phyloP scores from a whole-genome alignment of 2,329 filamentous ascomycete genomes.

The Phyllosticta citriasiana region DNA sequence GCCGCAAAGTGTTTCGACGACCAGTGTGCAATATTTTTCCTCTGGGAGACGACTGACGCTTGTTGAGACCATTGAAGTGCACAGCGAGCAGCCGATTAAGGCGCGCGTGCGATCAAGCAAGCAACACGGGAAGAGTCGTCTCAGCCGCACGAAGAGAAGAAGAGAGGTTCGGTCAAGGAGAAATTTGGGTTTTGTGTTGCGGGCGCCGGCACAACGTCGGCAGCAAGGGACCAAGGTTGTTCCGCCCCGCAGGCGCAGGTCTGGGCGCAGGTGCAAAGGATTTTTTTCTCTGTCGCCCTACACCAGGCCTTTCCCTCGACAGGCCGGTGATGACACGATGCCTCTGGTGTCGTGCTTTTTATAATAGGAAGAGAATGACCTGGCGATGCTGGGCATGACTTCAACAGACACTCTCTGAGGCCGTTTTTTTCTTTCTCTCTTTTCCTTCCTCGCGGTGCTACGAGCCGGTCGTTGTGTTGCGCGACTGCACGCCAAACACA shows the following conservation, averaged over 20 bases:
- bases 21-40: conserved; percentile 59
- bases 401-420: conserved; percentile 26
- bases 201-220: neutral
- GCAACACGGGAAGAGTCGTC: conserved; percentile 72
- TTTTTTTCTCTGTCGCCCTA: conserved; percentile 9
- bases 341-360: conserved; percentile 14
- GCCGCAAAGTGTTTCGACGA: conserved; percentile 31
- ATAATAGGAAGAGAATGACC: conserved; percentile 34
- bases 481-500: too few species aligned
- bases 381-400: conserved; percentile 24
- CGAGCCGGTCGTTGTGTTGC: neutral
- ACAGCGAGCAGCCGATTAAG: neutral
- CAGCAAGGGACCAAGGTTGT: neutral
- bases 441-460: neutral
- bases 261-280: neutral
- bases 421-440: conserved; percentile 11
- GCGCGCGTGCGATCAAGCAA: conserved; percentile 38
- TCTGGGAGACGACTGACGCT: conserved; percentile 76
- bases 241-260: neutral
- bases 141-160: conserved; percentile 69
- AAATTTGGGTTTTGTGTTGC: neutral
- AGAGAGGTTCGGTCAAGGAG: conserved; percentile 22
- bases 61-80: conserved; percentile 25
- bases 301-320: conserved; percentile 15
- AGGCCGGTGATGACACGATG: conserved; percentile 27